Evolutionary conservation across 2,329 filamentous ascomycete species (phyloP).

Genomic region (Penicillium sp.): DNA sequence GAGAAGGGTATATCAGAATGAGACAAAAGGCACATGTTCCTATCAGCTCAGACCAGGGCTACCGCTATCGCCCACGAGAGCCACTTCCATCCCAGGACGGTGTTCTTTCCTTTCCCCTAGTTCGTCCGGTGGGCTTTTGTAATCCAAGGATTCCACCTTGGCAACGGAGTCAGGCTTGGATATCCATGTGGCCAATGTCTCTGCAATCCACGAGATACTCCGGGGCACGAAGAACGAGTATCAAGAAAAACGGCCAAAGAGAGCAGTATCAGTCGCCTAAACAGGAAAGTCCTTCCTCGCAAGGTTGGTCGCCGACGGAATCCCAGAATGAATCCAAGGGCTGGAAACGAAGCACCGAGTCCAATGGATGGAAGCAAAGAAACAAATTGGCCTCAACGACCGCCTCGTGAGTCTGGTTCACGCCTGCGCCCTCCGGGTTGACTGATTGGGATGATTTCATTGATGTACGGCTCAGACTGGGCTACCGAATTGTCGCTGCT

Average conservation of each 20-base stretch:
- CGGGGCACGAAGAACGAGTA: background rate
- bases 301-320: background rate
- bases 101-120: background rate
- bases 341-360: background rate
- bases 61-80: background rate
- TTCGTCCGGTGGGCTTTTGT: background rate
- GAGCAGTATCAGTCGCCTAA: background rate
- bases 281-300: background rate
- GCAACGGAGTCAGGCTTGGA: background rate
- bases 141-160: background rate
- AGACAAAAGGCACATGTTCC: background rate
- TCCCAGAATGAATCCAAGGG: background rate
- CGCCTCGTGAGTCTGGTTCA: constrained; percentile 24
- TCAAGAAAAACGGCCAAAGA: too few species aligned
- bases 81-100: background rate
- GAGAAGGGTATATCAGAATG: background rate
- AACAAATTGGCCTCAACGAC: constrained; percentile 8
- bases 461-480: constrained; percentile 35
- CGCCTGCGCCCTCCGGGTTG: constrained; percentile 25
- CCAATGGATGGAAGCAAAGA: background rate
- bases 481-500: constrained; percentile 1
- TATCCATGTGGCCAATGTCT: background rate
- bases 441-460: constrained; percentile 35
- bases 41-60: background rate
- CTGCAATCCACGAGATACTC: background rate